Base-by-base conservation (phyloP, 2,329 filamentous ascomycete species). In the Exophiala spinifera region DNA sequence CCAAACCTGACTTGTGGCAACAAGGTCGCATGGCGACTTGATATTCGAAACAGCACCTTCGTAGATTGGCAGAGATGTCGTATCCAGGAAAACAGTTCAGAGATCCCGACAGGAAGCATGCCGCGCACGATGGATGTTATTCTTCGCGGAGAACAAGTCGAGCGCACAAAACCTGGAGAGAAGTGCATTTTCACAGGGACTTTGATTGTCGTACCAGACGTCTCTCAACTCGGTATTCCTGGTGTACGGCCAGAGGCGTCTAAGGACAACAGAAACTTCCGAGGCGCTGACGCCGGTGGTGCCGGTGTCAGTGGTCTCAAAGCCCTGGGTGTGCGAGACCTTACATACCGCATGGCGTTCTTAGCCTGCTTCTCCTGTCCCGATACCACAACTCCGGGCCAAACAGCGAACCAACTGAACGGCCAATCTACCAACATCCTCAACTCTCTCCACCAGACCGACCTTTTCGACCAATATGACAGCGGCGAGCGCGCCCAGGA, bases 31-130 rank as follows among this genome's bases (percentile, higher is more conserved):
- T 99, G 94, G 94, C 85, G 91, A 62, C 76, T 99, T n/a, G 92
- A 99, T 65, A 96, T 99, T 66, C 82, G 90, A 40, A 92, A 95
- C 71, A 96, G 91, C 71, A 97, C 91, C 0, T 99, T 99, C 69
- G 88, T 99, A 58, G 94, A 99, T 74, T 99, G 94, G 94, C 94
- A 99, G 70, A 97, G 97, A 71, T 91, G 97, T 20, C 88, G 95
- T 60, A 90, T 97, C 58, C 94, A 99, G 73, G 94, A 99, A 72
- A 99, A 97, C 75, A 96, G 91, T 63, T 92, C 92, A 3, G 94
- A 99, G 70, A 99, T 99, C 34, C 94, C 94, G 0, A 99, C 94
- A 0, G 94, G 94, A 51, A 96, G 91, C 74, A 99, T 99, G 94
- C 94, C 94, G 20, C 83, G 94, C 56, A 99, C 94, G 2, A 94